Evolutionary conservation across 371 early-diverging fungal species (phyloP).

Genomic region (Capillidium heterosporum): DNA sequence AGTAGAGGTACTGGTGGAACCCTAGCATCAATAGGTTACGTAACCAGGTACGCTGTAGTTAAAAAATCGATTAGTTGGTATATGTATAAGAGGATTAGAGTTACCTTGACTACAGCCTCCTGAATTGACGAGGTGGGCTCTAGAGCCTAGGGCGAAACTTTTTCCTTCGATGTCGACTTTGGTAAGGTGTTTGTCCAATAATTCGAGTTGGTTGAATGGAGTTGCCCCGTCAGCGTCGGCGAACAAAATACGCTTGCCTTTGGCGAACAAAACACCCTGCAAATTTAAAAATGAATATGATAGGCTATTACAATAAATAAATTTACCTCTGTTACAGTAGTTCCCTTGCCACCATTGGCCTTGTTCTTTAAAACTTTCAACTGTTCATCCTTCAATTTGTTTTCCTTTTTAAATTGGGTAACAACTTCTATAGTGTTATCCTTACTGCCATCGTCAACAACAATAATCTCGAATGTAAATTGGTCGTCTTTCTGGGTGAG

Average conservation of each 20-base stretch:
- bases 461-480: constrained; percentile 63
- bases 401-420: constrained; percentile 34
- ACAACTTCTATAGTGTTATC: constrained; percentile 59
- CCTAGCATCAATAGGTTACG: constrained; percentile 82
- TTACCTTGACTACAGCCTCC: constrained; percentile 89
- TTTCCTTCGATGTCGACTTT: constrained; percentile 20
- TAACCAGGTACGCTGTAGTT: constrained; percentile 54
- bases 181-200: constrained; percentile 26
- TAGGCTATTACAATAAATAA: background rate
- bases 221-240: constrained; percentile 95
- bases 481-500: constrained; percentile 9
- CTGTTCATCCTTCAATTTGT: constrained; percentile 18
- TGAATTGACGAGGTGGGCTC: constrained; percentile 72
- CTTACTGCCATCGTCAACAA: constrained; percentile 80
- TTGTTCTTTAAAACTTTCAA: constrained; percentile 58
- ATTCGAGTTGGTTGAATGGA: constrained; percentile 58
- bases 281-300: background rate
- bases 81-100: background rate
- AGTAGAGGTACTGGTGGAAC: constrained; percentile 69
- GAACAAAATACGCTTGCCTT: constrained; percentile 68
- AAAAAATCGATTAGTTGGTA: background rate
- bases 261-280: constrained; percentile 65
- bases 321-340: constrained; percentile 74
- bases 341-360: constrained; percentile 86
- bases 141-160: constrained; percentile 69